Evolutionary conservation across 306 rosid species (phyloP), one percentile per base, ranked within the genome.

Genomic region (Cucurbita maxima): DNA sequence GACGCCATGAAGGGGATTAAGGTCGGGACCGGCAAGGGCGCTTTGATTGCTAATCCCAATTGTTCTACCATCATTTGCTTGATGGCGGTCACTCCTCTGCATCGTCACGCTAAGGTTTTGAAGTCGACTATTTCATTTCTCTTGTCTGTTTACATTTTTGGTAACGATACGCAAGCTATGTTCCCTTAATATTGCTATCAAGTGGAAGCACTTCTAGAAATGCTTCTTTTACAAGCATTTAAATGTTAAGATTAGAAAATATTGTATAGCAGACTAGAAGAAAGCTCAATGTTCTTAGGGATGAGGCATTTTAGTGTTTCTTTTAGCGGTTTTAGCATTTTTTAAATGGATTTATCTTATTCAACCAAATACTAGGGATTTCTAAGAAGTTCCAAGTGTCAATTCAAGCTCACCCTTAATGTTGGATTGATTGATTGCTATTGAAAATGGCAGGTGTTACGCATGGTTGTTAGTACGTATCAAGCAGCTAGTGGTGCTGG

Each of bases 401-500:
- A 57, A 20, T 57, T 22, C 16, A 22, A 57, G 37, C 8, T 8
- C 68, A 13, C 47, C n/a, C 63, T 58, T 30, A 30, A 60, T 13
- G 20, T 14, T 44, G 45, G 47, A 15, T n/a, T 6, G 48, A 38
- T 52, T 14, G 1, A 18, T 54, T 51, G 51, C 66, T 76, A 67
- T 38, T 79, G 63, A 56, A 76, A 81, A n/a, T 79, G 85, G 34
- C 76, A 94, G 99, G 97, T 95, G 34, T 43, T 80, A 60, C 90
- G 99, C 5, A 95, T 95, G 99, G 96, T 91, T 78, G 97, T 93
- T 62, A 93, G 97, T 72, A 93, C 98, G 0, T 93, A 93, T 85
- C 98, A 93, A 77, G 98, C 98, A 69, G 98, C 98, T 18, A 93
- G 98, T 81, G 98, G 98, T 74, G 98, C 98, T 71, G 98, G 98